Percentiles rank a stretch among this genome's conserved stretches.
phyloP scores from a whole-genome alignment of 208 protist species.

The Wallacemonas sp. region DNA sequence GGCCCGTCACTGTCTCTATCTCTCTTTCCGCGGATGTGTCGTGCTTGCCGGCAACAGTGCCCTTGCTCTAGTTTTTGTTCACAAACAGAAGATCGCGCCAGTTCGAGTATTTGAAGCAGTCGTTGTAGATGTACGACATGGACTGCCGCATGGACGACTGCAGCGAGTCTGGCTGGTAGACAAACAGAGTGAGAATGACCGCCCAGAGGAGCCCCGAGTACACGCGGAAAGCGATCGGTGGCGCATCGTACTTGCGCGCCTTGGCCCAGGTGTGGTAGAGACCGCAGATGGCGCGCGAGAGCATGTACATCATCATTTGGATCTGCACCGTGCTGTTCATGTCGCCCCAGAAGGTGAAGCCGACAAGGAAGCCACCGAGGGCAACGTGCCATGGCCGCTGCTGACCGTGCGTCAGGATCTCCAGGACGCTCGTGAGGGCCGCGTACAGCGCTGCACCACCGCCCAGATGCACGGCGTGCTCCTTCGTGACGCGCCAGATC shows the following conservation, averaged over 20 bases:
- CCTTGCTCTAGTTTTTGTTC: conserved; percentile 41
- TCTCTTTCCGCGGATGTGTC: neutral
- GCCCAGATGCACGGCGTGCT: conserved; percentile 76
- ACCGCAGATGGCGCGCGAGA: conserved; percentile 70
- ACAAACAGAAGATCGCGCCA: conserved; percentile 69
- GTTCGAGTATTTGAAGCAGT: conserved; percentile 63
- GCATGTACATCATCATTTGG: conserved; percentile 93
- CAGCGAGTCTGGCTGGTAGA: conserved; percentile 65
- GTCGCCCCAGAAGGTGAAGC: conserved; percentile 73
- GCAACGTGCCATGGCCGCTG: conserved; percentile 66
- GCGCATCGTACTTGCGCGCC: conserved; percentile 16
- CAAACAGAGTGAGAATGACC: conserved; percentile 69
- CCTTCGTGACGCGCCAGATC: conserved; percentile 65
- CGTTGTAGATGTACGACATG: conserved; percentile 86
- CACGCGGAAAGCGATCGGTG: conserved; percentile 46
- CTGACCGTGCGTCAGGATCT: conserved; percentile 26
- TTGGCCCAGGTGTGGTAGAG: conserved; percentile 49
- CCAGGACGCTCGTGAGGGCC: conserved; percentile 52
- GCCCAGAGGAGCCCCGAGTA: conserved; percentile 79
- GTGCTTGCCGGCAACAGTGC: neutral
- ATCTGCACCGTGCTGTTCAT: conserved; percentile 61
- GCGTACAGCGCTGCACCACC: conserved; percentile 58
- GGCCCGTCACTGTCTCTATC: neutral
- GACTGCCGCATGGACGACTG: conserved; percentile 80
- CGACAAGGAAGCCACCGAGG: conserved; percentile 78